Percentiles rank a stretch among this genome's conserved stretches.
Conservation (phyloP, 495 filamentous ascomycete species). For the Annulohypoxylon nitens region DNA sequence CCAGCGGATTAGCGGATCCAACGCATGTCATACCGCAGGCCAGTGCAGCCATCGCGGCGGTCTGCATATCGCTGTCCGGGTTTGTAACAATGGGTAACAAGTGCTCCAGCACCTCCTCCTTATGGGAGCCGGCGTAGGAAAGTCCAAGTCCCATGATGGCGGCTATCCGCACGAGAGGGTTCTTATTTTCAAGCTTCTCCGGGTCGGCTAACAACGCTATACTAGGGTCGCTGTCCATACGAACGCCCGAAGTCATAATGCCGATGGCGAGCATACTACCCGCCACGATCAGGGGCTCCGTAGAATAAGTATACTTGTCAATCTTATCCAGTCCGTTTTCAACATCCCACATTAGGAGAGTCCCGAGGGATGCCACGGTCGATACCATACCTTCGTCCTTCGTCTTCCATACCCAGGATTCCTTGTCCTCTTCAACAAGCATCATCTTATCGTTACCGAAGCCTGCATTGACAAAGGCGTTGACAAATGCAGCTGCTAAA, state of each 20-base stretch:
- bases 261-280: slow-evolving; percentile 91
- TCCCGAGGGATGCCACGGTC: slow-evolving; percentile 91
- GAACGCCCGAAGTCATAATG: slow-evolving; percentile 92
- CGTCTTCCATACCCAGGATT: slow-evolving; percentile 98
- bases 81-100: slow-evolving; percentile 90
- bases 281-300: slow-evolving; percentile 88
- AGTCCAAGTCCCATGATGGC: slow-evolving; percentile 96
- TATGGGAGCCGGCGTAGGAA: slow-evolving; percentile 92
- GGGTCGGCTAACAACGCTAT: slow-evolving; percentile 84
- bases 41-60: slow-evolving; percentile 95
- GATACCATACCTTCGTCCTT: slow-evolving; percentile 98
- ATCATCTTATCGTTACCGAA: slow-evolving; percentile 98
- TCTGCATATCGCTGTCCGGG: slow-evolving; percentile 86
- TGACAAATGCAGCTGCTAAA: slow-evolving; percentile 94
- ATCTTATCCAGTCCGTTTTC: slow-evolving; percentile 90
- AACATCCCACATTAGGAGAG: slow-evolving; percentile 90
- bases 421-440: slow-evolving; percentile 84
- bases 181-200: slow-evolving; percentile 82
- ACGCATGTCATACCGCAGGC: slow-evolving; percentile 92
- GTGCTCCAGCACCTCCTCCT: slow-evolving; percentile 81
- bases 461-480: slow-evolving; percentile 94
- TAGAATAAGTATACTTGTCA: slow-evolving; percentile 88
- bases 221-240: slow-evolving; percentile 86
- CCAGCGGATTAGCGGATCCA: slow-evolving; percentile 88
- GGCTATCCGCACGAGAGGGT: slow-evolving; percentile 77